Base-by-base conservation (phyloP, 495 filamentous ascomycete species). In the Aspergillus saccharolyticus region DNA sequence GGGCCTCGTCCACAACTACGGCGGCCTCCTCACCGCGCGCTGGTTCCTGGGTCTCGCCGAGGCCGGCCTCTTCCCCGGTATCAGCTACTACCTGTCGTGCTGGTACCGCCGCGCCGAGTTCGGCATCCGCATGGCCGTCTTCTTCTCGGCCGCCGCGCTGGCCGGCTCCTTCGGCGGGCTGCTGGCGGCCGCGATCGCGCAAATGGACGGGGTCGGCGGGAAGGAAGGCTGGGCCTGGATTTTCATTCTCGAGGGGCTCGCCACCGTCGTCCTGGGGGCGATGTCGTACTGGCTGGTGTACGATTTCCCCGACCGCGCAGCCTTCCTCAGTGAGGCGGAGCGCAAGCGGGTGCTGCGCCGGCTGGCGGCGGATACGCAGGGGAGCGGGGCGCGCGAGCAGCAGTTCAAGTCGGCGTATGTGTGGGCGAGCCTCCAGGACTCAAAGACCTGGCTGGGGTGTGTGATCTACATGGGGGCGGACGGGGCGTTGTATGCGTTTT, bases 11-110 rank as follows among this genome's bases (percentile, higher is more conserved):
- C 75, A 84, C 18, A 91, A 90, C 60, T 95, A 84, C 70, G 72
- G 80, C 1, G 91, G 90, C 2, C 80, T 96, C 49, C 85, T 93
- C 81, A 85, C 88, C 30, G 88, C 62, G 22, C 82, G 91, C 12
- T 96, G 85, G 82, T 96, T 92, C 68, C 80, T 97, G 0, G 93
- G 93, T 1, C 71, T 96, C 3, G 73, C 84, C 1, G 92, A 96
- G 68, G 91, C 91, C 16, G 92, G 91, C 12, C 77, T 95, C 0
- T 93, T 92, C 66, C 89, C 90, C 0, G 93, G 93, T 3, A 83
- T 96, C 6, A 90, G 89, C 63, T 96, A 92, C 67, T 95, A 93
- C 67, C 76, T 96, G 1, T 89, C 86, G 0, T 92, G 89, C 70
- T 94, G 90, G 85, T 96, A 95, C 66, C 89, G 83, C 65, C 83